Conservation (phyloP, 1,284 basidiomycete species). For the Marasmius oreades region DNA sequence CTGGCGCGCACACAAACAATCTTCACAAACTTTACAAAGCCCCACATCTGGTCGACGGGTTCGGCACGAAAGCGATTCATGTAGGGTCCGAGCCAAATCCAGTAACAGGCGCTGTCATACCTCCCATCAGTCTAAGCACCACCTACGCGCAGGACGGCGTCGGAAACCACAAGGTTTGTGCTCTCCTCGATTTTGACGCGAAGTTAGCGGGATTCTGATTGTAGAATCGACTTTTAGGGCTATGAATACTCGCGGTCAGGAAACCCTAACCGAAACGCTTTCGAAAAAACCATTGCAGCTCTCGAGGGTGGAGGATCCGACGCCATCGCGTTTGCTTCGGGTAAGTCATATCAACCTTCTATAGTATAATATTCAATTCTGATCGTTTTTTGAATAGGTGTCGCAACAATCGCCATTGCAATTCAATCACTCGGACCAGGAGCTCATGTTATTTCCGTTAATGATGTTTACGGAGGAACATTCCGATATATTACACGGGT, state of each 20-base stretch:
- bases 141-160: slow-evolving; percentile 87
- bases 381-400: slow-evolving; percentile 35
- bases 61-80: slow-evolving; percentile 86
- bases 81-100: slow-evolving; percentile 78
- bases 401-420: slow-evolving; percentile 83
- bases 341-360: neutral
- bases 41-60: slow-evolving; percentile 37
- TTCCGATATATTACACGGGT: slow-evolving; percentile 83
- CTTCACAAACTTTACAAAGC: slow-evolving; percentile 22
- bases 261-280: slow-evolving; percentile 84
- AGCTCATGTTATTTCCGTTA: slow-evolving; percentile 84
- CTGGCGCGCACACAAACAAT: slow-evolving; percentile 3
- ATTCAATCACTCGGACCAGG: slow-evolving; percentile 71
- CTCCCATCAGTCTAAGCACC: slow-evolving; percentile 86
- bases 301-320: slow-evolving; percentile 72
- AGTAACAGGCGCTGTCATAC: slow-evolving; percentile 87
- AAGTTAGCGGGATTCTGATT: neutral
- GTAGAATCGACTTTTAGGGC: slow-evolving; percentile 40
- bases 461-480: slow-evolving; percentile 93
- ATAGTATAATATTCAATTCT: neutral
- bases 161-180: slow-evolving; percentile 75
- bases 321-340: slow-evolving; percentile 82
- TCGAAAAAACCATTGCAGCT: slow-evolving; percentile 74
- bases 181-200: neutral
- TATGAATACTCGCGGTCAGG: slow-evolving; percentile 89